Conservation (phyloP, 2,329 filamentous ascomycete species). For the Periconia sp. region DNA sequence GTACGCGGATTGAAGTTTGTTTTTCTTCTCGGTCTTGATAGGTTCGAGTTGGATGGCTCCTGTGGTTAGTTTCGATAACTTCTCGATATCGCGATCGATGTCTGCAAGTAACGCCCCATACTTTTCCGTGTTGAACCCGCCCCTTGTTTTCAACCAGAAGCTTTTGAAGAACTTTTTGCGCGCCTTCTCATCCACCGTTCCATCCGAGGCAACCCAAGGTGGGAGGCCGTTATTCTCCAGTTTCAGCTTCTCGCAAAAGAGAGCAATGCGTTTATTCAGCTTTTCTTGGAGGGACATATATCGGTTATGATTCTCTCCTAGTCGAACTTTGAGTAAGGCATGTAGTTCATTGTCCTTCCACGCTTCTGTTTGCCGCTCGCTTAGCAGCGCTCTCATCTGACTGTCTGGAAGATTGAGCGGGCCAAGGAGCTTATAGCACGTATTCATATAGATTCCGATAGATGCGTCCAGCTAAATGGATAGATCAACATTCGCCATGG, state of each 20-base stretch:
- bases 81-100: conserved; percentile 13
- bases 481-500: not conserved
- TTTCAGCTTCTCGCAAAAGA: conserved; percentile 10
- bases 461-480: not conserved
- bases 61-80: conserved; percentile 6
- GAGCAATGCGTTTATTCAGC: conserved; percentile 6
- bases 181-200: conserved; percentile 3
- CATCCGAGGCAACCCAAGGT: conserved; percentile 6
- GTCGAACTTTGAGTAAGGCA: not conserved
- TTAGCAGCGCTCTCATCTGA: conserved; percentile 6
- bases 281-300: conserved; percentile 4
- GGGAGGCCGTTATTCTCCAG: conserved; percentile 1
- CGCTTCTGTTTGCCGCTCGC: not conserved
- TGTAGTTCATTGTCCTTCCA: conserved; percentile 1
- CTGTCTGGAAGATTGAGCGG: conserved; percentile 9
- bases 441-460: conserved; percentile 6
- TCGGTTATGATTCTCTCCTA: conserved; percentile 1
- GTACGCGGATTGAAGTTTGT: conserved; percentile 3
- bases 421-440: conserved; percentile 11
- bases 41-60: conserved; percentile 8
- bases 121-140: conserved; percentile 5
- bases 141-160: conserved; percentile 7
- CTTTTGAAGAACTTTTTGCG: conserved; percentile 14
- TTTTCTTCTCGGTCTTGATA: conserved; percentile 3
- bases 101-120: conserved; percentile 1